Percentiles rank a stretch among this genome's conserved stretches.
Conservation (phyloP, 495 filamentous ascomycete species). For the Neurospora sp. region DNA sequence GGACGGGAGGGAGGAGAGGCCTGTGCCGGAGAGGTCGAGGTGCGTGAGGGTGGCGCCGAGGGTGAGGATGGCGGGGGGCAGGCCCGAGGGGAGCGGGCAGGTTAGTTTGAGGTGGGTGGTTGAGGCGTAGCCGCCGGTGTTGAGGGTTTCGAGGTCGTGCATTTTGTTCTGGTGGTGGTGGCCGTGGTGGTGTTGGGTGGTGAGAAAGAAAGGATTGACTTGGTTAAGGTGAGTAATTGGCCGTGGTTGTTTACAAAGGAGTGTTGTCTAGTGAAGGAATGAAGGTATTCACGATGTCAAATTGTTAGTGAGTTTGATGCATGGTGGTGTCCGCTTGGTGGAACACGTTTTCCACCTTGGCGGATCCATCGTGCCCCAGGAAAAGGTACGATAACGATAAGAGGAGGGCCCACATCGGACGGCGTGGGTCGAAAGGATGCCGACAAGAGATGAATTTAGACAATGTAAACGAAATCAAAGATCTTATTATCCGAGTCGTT, state of each 20-base stretch:
- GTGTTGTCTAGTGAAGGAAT: not conserved
- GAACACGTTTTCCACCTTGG: not conserved
- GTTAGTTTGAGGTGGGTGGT: constrained; percentile 29
- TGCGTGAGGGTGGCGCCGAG: constrained; percentile 30
- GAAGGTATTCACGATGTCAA: not conserved
- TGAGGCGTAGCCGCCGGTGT: constrained; percentile 18
- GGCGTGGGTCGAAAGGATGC: not conserved
- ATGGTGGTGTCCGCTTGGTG: not conserved
- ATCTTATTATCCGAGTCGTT: not conserved
- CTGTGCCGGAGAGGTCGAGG: constrained; percentile 37
- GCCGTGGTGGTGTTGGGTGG: not conserved
- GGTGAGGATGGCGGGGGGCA: constrained; percentile 29
- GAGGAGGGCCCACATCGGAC: not conserved
- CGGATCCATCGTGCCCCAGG: not conserved
- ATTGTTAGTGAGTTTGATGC: not conserved
- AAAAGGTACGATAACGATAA: not conserved
- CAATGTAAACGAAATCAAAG: too few relatives aligned
- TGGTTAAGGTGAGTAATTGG: too few relatives aligned
- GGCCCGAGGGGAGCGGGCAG: constrained; percentile 15
- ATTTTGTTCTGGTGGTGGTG: constrained; percentile 13
- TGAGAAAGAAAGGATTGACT: not conserved
- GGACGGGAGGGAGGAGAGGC: constrained; percentile 27
- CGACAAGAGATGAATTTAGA: too few relatives aligned
- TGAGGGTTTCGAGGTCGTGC: constrained; percentile 19
- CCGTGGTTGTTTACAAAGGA: not conserved